Percentiles rank a stretch among this genome's conserved stretches.
These are phyloP conservation scores for Naematelia encephala DNA, from an alignment of 768 basidiomycete genomes.

Conservation along the genomic window DNA sequence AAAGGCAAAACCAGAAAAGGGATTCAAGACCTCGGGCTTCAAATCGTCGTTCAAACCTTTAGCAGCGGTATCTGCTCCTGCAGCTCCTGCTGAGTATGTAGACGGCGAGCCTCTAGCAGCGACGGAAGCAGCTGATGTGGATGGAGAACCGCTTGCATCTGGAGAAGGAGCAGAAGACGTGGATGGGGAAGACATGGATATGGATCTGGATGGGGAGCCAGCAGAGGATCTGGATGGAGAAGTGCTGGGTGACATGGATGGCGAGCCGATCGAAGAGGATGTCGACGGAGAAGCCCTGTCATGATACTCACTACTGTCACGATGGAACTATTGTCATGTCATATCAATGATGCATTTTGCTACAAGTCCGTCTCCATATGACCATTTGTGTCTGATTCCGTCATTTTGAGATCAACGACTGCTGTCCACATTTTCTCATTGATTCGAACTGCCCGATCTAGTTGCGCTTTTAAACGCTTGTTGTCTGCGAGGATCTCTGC, in stretches of 20 bases:
- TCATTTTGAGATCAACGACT: constrained; percentile 59
- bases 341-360: constrained; percentile 4
- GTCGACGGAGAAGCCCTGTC: constrained; percentile 43
- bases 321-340: neutral
- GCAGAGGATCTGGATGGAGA: constrained; percentile 55
- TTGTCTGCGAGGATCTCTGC: constrained; percentile 72
- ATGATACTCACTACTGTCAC: constrained; percentile 4
- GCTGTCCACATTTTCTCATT: constrained; percentile 93
- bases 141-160: constrained; percentile 14
- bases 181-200: constrained; percentile 55
- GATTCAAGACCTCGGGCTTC: constrained; percentile 49
- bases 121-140: constrained; percentile 4
- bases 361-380: neutral
- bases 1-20: constrained; percentile 34
- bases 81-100: constrained; percentile 4
- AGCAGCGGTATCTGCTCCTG: constrained; percentile 23
- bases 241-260: constrained; percentile 53
- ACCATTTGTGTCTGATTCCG: constrained; percentile 1
- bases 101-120: neutral
- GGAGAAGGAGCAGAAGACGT: constrained; percentile 28
- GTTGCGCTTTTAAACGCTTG: constrained; percentile 61
- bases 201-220: constrained; percentile 43
- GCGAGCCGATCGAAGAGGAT: constrained; percentile 53
- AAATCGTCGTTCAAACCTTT: constrained; percentile 45
- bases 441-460: constrained; percentile 80